Evolutionary conservation across 768 basidiomycete genomes (phyloP), one percentile per base, ranked within the genome.

Genomic region (Xerocomellus dryophilus): DNA sequence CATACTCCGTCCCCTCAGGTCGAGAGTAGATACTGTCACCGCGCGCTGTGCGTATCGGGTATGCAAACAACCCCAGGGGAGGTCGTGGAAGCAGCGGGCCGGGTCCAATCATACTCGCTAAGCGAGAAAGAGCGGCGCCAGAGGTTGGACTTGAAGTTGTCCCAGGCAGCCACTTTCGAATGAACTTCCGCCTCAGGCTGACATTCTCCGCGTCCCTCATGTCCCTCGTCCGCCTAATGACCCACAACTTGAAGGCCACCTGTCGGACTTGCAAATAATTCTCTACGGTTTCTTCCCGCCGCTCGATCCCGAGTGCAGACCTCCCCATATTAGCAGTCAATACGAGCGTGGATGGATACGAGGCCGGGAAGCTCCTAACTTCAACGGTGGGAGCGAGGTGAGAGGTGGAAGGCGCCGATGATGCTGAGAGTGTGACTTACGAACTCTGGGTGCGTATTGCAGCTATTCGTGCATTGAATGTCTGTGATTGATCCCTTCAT

Each of bases 211-310:
- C 5, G 23, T 5, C 23, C 5, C 23, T 5, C 23, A 5, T 5
- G 23, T 25, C 23, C 3, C 23, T 25, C 23, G 5, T 25, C 23
- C 23, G 23, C 23, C 23, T 4, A 25, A 25, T 88, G 23, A 25
- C 83, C 20, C 90, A 95, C 66, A n/a, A n/a, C n/a, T n/a, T n/a
- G n/a, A 94, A 92, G 70, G 88, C 91, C 7, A 88, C 83, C 11
- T 99, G 97, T 68, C 83, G 83, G 57, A 78, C 76, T 2, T 98
- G 96, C 76, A 88, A 86, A 67, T 83, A 85, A 34, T 84, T 88
- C 61, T 25, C 23, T 2, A 25, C 23, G n/a, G 23, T 25, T 25
- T 25, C 23, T 25, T 25, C 23, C 23, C 23, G 23, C 5, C 23
- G 23, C 23, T 25, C 83, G 2, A 83, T 88, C 34, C 72, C 83